phyloP scores from a whole-genome alignment of 805 yeast genomes.

The Zygoascus bituminiphila region DNA sequence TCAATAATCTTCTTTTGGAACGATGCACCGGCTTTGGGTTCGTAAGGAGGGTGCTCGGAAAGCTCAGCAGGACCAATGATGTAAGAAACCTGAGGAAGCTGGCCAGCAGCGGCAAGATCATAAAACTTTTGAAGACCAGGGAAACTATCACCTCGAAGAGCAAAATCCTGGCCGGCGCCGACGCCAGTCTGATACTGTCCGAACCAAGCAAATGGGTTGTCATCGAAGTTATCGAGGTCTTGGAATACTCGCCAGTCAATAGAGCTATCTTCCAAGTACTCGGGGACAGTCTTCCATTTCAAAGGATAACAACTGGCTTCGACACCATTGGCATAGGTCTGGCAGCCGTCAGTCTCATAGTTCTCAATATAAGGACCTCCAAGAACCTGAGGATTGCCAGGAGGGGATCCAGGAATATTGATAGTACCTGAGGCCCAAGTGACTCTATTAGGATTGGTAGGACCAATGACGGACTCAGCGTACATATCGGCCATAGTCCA shows the following conservation, averaged over 20 bases:
- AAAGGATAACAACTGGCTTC: slow-evolving; percentile 19
- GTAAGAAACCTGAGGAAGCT: slow-evolving; percentile 22
- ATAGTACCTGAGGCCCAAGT: slow-evolving; percentile 21
- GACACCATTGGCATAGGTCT: slow-evolving; percentile 10
- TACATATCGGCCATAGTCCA: slow-evolving; percentile 25
- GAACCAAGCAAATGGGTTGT: slow-evolving; percentile 19
- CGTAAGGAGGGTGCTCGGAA: slow-evolving; percentile 22
- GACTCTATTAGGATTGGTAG: slow-evolving; percentile 23
- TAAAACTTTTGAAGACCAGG: slow-evolving; percentile 17
- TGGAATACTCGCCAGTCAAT: slow-evolving; percentile 22
- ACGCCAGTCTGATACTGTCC: slow-evolving; percentile 14
- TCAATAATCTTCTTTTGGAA: slow-evolving; percentile 17
- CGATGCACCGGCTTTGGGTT: slow-evolving; percentile 23
- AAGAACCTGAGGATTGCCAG: slow-evolving; percentile 12
- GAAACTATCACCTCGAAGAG: slow-evolving; percentile 15
- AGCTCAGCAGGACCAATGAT: slow-evolving; percentile 21
- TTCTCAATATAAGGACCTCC: slow-evolving; percentile 23
- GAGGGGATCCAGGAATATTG: slow-evolving; percentile 13
- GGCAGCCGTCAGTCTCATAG: slow-evolving; percentile 18
- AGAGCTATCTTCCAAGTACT: slow-evolving; percentile 16
- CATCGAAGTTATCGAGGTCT: slow-evolving; percentile 20
- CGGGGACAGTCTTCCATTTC: slow-evolving; percentile 21
- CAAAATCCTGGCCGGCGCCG: slow-evolving; percentile 8
- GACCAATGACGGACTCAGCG: slow-evolving; percentile 22
- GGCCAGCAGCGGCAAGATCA: slow-evolving; percentile 18